Evolutionary conservation across 805 yeast species (phyloP), one percentile per base, ranked within the genome.

Genomic region (Spathaspora passalidarum): DNA sequence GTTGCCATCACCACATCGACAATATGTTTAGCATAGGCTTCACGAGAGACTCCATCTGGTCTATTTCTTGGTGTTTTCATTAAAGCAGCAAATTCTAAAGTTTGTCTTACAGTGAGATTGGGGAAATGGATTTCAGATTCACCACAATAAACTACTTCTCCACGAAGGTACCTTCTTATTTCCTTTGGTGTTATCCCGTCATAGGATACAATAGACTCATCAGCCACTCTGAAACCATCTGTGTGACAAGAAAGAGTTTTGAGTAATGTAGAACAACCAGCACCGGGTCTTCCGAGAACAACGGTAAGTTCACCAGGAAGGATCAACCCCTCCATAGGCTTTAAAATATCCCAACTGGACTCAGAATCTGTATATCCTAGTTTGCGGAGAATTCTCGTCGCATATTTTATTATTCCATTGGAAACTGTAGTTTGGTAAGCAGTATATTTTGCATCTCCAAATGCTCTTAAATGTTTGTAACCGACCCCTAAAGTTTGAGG

Each of bases 201-300:
- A 60, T 78, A 82, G 9, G 75, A 64, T 25, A 82, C 68, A 5
- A 53, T 50, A 1, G 86, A 72, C 25, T 72, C 74, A 35, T 61
- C 47, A 32, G 70, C 79, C 25, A 82, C 55, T 25, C 74, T 59
- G 59, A 79, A 80, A 49, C 88, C 88, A 56, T 79, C 77, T 5
- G 86, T 79, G 44, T 80, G 78, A 25, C 81, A 83, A 10, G 89
- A 80, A 52, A 85, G 68, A 2, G 86, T 75, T 54, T 82, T 82
- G 55, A 84, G 67, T 42, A 83, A 66, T 0, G 89, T 82, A 2
- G 88, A 76, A 61, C 89, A 84, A 52, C 90, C 89, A n/a, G 88
- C 80, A 56, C 92, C 92, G 1, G 92, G 92, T 63, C 91, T 77
- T 47, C 94, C 92, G 39, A 86, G 68, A 9, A 86, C 89, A 42